Base-by-base conservation (phyloP, 2,329 filamentous ascomycete genomes). In the Basipetospora chlamydospora region DNA sequence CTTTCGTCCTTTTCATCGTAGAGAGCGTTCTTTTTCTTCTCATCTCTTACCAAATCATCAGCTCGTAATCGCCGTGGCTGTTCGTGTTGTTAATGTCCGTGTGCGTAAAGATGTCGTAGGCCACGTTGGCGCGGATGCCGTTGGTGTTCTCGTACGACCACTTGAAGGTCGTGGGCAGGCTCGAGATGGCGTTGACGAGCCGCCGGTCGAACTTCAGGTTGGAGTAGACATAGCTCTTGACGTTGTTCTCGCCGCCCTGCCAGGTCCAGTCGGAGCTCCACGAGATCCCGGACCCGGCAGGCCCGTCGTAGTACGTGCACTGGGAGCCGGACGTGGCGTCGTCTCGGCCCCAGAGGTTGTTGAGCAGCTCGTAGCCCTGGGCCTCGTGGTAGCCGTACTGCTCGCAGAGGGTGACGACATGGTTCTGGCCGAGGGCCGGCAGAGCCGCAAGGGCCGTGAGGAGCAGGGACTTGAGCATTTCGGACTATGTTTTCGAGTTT, bases 71-170 rank as follows among this genome's bases (percentile, higher is more conserved):
- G 2, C 67, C 59, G 13, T 58, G 58, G 28, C 40, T 48, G 36
- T 47, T 53, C 26, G 37, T 40, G 31, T 50, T 50, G 18, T 49
- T 41, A 13, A 43, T 43, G 28, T 64, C 59, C 20, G 52, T 48
- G 6, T 58, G 57, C 12, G 71, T 72, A 55, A 78, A 78, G 35
- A 77, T 52, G 49, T 77, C 72, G 47, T 74, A 78, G 11, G 71
- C 60, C 12, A 79, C 73, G 46, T 78, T 64, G 36, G 70, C 69
- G 23, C 70, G 56, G 33, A 75, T 50, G n/a, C n/a, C n/a, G 38
- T 56, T 49, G 35, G 51, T 57, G 41, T 62, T 66, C 21, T 58
- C 59, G 54, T 75, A 73, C 23, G 55, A 41, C 53, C 57, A 61
- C 15, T 47, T 43, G 35, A 53, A 51, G 6, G 50, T 51, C 1